Percentiles rank a stretch among this genome's conserved stretches.
These are phyloP conservation scores for Hericium coralloides DNA, from an alignment of 768 basidiomycete genomes.

Conservation along the genomic window DNA sequence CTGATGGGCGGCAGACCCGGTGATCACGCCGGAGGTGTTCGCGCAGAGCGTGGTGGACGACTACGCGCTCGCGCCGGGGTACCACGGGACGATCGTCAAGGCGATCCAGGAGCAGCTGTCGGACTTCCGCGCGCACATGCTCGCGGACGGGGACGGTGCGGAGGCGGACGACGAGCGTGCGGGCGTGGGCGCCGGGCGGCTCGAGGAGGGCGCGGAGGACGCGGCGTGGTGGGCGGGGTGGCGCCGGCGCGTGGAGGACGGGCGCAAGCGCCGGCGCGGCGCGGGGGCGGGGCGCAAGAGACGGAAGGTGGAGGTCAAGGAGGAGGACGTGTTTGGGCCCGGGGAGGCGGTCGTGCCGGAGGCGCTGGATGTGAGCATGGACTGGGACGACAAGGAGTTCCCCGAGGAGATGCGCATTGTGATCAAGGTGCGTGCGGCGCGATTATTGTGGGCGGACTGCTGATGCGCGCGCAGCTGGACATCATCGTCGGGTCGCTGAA, in stretches of 20 bases:
- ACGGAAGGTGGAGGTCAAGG: conserved; percentile 14
- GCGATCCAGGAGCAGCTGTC: conserved; percentile 83
- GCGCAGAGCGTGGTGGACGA: conserved; percentile 90
- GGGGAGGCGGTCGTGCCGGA: conserved; percentile 6
- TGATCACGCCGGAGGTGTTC: conserved; percentile 84
- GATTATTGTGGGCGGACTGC: not conserved
- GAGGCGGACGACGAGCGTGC: conserved; percentile 30
- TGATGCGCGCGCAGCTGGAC: conserved; percentile 55
- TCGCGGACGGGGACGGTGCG: conserved; percentile 35
- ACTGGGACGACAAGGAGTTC: conserved; percentile 53
- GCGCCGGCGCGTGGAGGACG: conserved; percentile 37
- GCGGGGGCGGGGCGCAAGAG: conserved; percentile 10
- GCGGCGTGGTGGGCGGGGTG: conserved; percentile 64
- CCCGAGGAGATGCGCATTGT: conserved; percentile 87
- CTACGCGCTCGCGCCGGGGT: conserved; percentile 61
- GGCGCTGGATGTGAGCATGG: conserved; percentile 46
- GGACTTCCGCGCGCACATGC: conserved; percentile 66
- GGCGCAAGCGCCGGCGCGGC: conserved; percentile 28
- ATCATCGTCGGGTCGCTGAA: conserved; percentile 91
- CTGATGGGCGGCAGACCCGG: conserved; percentile 49
- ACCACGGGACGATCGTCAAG: conserved; percentile 62
- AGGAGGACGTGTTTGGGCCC: not conserved
- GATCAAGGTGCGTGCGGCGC: conserved; percentile 61
- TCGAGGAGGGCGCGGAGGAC: conserved; percentile 36
- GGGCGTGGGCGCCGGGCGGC: conserved; percentile 28